A percentile compares a stretch with the other conserved stretches of the same genome.
These are phyloP conservation scores for Geotrichum ghanense DNA, from an alignment of 805 yeast genomes.

Conservation along the genomic window DNA sequence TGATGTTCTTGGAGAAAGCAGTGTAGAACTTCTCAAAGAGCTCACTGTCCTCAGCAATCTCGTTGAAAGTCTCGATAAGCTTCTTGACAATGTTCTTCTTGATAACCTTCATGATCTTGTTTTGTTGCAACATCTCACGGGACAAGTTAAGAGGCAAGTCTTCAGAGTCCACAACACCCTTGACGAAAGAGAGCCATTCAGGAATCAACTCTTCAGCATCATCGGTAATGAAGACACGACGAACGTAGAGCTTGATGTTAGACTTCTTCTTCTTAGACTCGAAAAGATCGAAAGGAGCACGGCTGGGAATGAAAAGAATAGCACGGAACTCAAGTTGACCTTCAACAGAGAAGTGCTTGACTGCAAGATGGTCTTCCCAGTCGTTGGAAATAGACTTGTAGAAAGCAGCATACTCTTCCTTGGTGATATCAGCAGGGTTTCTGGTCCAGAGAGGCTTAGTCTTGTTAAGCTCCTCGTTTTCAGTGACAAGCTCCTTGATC, in stretches of 20 bases:
- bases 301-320: conserved; percentile 91
- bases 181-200: conserved; percentile 95
- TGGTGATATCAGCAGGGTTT: conserved; percentile 93
- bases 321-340: conserved; percentile 99
- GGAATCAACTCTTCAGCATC: conserved; percentile 99
- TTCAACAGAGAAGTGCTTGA: conserved; percentile 98
- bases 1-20: conserved; percentile 96
- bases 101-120: conserved; percentile 98
- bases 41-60: conserved; percentile 97
- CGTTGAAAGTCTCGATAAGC: conserved; percentile 96
- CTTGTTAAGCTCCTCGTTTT: conserved; percentile 96
- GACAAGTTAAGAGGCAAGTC: conserved; percentile 99
- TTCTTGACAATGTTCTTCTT: conserved; percentile 99
- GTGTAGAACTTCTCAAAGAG: conserved; percentile 97
- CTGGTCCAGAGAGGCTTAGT: conserved; percentile 99
- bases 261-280: conserved; percentile 98
- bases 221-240: conserved; percentile 99
- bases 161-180: conserved; percentile 99
- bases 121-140: conserved; percentile 99
- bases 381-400: conserved; percentile 98
- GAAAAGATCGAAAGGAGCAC: conserved; percentile 98
- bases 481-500: conserved; percentile 86
- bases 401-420: conserved; percentile 98
- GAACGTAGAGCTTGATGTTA: conserved; percentile 96
- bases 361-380: conserved; percentile 99